Percentiles rank a stretch among this genome's conserved stretches.
phyloP scores from a whole-genome alignment of 202 grass and related monocot genomes.

The Zizania palustris region DNA sequence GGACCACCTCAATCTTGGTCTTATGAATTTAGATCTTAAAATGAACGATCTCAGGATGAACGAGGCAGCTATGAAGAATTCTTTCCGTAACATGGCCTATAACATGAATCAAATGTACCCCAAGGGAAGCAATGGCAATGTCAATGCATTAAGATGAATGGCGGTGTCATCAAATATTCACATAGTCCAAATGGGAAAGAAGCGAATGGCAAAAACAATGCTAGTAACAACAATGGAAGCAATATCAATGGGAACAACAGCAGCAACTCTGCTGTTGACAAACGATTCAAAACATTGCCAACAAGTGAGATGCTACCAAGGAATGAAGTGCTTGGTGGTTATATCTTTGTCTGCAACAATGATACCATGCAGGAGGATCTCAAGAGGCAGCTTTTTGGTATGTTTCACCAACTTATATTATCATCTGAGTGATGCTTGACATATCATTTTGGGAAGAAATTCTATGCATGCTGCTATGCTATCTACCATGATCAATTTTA shows the following conservation, averaged over 20 bases:
- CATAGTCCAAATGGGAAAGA: constrained; percentile 66
- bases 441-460: not conserved
- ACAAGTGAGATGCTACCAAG: constrained; percentile 93
- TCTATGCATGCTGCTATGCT: not conserved
- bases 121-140: constrained; percentile 61
- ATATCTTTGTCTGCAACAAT: constrained; percentile 98
- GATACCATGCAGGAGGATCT: constrained; percentile 99
- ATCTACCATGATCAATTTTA: not conserved
- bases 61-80: constrained; percentile 53
- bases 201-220: constrained; percentile 49
- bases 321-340: constrained; percentile 95
- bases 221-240: constrained; percentile 50
- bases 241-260: constrained; percentile 52
- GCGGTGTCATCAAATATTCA: constrained; percentile 65
- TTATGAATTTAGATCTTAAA: constrained; percentile 78
- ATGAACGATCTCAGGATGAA: constrained; percentile 78
- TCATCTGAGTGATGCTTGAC: constrained; percentile 24
- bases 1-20: constrained; percentile 67
- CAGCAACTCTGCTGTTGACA: constrained; percentile 68
- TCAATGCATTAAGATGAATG: constrained; percentile 84
- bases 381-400: constrained; percentile 96
- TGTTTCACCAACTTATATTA: constrained; percentile 10
- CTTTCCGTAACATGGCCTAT: constrained; percentile 57
- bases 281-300: constrained; percentile 92
- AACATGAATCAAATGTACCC: constrained; percentile 77